Evolutionary conservation across 2,329 filamentous ascomycete genomes (phyloP).

Genomic region (Trichoderma lentiforme): DNA sequence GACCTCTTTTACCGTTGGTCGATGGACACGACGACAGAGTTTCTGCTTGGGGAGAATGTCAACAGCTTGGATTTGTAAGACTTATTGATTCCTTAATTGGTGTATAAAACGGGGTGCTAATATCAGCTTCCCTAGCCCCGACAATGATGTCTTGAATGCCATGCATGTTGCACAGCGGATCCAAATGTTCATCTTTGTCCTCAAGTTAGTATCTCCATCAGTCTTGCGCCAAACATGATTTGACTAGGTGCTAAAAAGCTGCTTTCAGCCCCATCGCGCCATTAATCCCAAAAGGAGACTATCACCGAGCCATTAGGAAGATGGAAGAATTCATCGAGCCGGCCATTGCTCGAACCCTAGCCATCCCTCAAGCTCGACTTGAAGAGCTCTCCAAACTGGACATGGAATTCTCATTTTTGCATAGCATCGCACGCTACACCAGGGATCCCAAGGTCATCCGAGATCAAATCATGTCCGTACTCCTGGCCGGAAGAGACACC

Average conservation of each 20-base stretch:
- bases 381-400: conserved; percentile 66
- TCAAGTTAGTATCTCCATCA: conserved; percentile 29
- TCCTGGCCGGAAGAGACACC: conserved; percentile 81
- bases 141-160: conserved; percentile 61
- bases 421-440: conserved; percentile 69
- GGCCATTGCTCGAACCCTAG: conserved; percentile 65
- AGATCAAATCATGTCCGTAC: conserved; percentile 71
- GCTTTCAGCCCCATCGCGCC: conserved; percentile 52
- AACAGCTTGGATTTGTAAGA: conserved; percentile 42
- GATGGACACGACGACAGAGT: conserved; percentile 64
- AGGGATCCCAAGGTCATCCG: conserved; percentile 60
- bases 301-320: conserved; percentile 58
- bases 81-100: neutral
- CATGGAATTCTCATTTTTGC: conserved; percentile 70
- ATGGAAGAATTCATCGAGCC: conserved; percentile 68
- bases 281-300: conserved; percentile 57
- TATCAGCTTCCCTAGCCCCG: conserved; percentile 37
- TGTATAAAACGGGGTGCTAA: neutral
- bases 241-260: neutral
- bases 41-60: conserved; percentile 61
- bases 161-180: conserved; percentile 68
- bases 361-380: conserved; percentile 61
- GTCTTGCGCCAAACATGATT: neutral
- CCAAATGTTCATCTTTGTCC: conserved; percentile 59
- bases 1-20: conserved; percentile 63